phyloP scores from a whole-genome alignment of 2,329 filamentous ascomycete genomes.

The Fusarium pininemorale region DNA sequence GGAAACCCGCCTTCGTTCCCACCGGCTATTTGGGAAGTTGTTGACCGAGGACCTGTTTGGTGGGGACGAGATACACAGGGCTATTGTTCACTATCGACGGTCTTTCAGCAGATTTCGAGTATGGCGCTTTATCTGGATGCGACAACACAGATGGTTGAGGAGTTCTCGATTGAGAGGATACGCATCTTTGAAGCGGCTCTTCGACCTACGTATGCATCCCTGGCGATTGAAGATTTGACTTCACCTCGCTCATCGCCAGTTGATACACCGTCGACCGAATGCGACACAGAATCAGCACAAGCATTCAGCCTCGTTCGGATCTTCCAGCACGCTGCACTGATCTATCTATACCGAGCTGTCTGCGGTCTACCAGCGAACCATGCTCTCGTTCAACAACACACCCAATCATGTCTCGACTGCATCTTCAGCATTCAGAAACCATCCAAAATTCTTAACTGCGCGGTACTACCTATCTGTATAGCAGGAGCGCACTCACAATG shows the following conservation, averaged over 20 bases:
- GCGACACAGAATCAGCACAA: constrained; percentile 45
- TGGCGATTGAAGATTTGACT: constrained; percentile 39
- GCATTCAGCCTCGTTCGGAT: constrained; percentile 50
- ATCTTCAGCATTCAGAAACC: constrained; percentile 49
- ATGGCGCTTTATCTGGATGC: constrained; percentile 45
- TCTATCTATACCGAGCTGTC: constrained; percentile 55
- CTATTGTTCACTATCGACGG: constrained; percentile 47
- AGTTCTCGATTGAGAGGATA: constrained; percentile 44
- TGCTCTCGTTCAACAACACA: constrained; percentile 52
- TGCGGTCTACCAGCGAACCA: constrained; percentile 52
- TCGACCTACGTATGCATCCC: constrained; percentile 39
- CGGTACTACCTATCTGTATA: constrained; percentile 50
- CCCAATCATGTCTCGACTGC: constrained; percentile 48
- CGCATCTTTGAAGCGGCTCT: constrained; percentile 42
- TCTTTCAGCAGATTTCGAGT: constrained; percentile 46
- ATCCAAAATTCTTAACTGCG: constrained; percentile 51
- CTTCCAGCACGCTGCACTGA: constrained; percentile 53
- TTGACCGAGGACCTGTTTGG: constrained; percentile 53
- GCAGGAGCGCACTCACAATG: constrained; percentile 49
- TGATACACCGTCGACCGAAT: neutral
- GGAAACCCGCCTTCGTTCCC: constrained; percentile 51
- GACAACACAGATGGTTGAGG: constrained; percentile 13
- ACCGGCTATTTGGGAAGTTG: constrained; percentile 49
- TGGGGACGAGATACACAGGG: constrained; percentile 52
- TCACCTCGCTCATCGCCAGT: neutral